A percentile compares a stretch with the other conserved stretches of the same genome.
Conservation (phyloP, 192 early-diverging fungal species). For the Backusella sp. region DNA sequence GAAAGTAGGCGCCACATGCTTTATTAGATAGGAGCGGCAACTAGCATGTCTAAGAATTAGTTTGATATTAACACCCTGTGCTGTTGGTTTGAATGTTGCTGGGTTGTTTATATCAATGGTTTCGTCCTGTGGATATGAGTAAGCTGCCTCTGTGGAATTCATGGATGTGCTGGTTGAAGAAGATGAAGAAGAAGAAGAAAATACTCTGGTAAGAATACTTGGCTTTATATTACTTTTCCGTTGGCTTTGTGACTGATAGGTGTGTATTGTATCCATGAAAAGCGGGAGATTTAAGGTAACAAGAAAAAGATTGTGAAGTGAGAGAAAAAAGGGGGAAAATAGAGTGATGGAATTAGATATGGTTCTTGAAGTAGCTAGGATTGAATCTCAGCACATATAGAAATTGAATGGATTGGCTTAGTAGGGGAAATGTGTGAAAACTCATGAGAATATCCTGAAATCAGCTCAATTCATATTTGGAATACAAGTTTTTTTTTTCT, state of each 20-base stretch:
- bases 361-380: conserved; percentile 1
- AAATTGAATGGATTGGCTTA: neutral
- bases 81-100: neutral
- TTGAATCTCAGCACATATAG: neutral
- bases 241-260: neutral
- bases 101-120: neutral
- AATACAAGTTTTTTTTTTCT: neutral
- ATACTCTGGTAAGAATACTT: neutral
- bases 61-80: neutral
- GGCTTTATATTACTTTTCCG: neutral
- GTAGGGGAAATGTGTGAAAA: neutral
- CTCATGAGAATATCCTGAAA: neutral
- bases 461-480: neutral
- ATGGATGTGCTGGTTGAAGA: neutral
- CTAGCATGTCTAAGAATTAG: conserved; percentile 8
- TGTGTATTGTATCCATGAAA: neutral
- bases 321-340: neutral
- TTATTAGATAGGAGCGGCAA: conserved; percentile 15
- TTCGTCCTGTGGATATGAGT: neutral
- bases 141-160: neutral
- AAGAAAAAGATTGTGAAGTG: neutral
- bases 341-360: neutral
- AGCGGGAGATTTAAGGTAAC: conserved; percentile 1
- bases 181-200: neutral
- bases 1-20: conserved; percentile 22